These are phyloP conservation scores for Cyclotella atomus DNA, from an alignment of 108 stramenopile species.

Conservation along the genomic window DNA sequence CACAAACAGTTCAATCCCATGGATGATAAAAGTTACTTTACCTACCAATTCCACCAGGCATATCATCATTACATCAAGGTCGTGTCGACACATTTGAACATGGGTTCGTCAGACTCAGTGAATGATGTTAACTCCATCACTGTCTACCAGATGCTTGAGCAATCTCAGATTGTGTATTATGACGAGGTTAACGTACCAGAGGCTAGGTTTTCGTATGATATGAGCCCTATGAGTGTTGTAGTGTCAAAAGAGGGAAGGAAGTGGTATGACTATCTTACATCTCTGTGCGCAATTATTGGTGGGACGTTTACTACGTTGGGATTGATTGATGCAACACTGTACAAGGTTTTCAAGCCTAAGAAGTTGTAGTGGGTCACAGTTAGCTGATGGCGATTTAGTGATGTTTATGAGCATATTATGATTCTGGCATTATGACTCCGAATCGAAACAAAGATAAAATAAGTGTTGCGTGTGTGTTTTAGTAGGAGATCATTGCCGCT, in stretches of 20 bases:
- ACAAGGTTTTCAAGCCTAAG: conserved; percentile 94
- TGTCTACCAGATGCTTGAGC: conserved; percentile 89
- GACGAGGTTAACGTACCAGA: conserved; percentile 86
- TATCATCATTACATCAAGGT: conserved; percentile 99
- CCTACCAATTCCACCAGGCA: conserved; percentile 84
- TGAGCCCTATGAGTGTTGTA: conserved; percentile 93
- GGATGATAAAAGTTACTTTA: conserved; percentile 76
- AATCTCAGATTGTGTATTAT: conserved; percentile 91
- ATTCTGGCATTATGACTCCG: too few species aligned
- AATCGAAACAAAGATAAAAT: too few species aligned
- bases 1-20: conserved; percentile 86
- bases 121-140: conserved; percentile 60
- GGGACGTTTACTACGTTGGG: conserved; percentile 98
- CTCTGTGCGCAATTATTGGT: conserved; percentile 96
- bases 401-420: background rate
- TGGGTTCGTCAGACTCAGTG: conserved; percentile 49
- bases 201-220: conserved; percentile 89
- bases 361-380: conserved; percentile 59
- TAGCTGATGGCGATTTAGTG: background rate
- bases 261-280: conserved; percentile 98
- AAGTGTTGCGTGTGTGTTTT: too few species aligned
- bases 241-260: conserved; percentile 83
- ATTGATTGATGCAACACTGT: conserved; percentile 92
- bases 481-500: too few species aligned
- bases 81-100: conserved; percentile 90